These are phyloP conservation scores for Myxozyma monticola DNA, from an alignment of 805 yeast genomes.

Conservation along the genomic window DNA sequence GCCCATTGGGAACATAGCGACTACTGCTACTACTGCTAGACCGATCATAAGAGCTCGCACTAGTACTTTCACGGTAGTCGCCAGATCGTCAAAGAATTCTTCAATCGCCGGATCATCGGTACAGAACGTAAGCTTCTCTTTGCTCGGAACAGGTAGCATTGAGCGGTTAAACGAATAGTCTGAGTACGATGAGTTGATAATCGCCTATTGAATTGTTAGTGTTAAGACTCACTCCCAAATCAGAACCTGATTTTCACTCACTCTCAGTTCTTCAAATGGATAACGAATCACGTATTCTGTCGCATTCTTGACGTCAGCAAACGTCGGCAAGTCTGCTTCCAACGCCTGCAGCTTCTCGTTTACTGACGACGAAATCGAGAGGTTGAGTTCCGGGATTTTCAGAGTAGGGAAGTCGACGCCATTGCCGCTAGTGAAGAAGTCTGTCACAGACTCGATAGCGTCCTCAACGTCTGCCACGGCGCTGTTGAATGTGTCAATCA, in stretches of 20 bases:
- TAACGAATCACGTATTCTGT: constrained; percentile 53
- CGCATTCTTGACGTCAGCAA: constrained; percentile 60
- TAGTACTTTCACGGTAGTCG: constrained; percentile 39
- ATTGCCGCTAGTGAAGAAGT: constrained; percentile 52
- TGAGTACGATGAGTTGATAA: constrained; percentile 15
- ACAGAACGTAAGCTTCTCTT: constrained; percentile 43
- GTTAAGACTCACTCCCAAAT: background rate
- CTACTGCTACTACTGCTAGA: constrained; percentile 45
- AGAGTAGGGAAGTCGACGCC: constrained; percentile 41
- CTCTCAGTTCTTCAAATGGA: constrained; percentile 57
- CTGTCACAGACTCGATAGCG: constrained; percentile 53
- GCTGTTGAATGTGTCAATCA: constrained; percentile 59
- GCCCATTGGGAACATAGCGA: constrained; percentile 46
- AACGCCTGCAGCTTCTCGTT: constrained; percentile 56
- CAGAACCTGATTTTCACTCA: background rate
- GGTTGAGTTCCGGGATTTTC: constrained; percentile 51
- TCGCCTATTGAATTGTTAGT: background rate
- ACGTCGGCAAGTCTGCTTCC: constrained; percentile 59
- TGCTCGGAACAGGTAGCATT: constrained; percentile 47
- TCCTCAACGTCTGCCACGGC: constrained; percentile 57
- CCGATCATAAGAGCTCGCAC: constrained; percentile 45
- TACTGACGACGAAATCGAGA: constrained; percentile 67
- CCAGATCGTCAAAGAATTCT: constrained; percentile 41
- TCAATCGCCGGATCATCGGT: constrained; percentile 40
- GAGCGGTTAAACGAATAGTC: constrained; percentile 37